Base-by-base conservation (phyloP, 1,284 basidiomycete genomes). In the Inonotus hispidus region DNA sequence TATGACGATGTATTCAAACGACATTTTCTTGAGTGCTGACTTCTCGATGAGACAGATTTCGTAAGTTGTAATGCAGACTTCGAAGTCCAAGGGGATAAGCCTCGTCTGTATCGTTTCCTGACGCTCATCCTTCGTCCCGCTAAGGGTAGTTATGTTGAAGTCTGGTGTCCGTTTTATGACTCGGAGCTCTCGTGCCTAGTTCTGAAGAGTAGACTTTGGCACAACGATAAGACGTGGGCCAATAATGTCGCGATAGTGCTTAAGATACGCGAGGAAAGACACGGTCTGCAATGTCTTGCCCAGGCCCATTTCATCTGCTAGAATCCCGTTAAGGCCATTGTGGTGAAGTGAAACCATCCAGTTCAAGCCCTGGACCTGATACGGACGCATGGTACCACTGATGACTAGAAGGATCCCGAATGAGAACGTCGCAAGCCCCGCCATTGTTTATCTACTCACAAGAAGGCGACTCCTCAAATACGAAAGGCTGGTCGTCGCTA, bases 241-340 rank as follows among this genome's bases (percentile, higher is more conserved):
- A n/a, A 75, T 67, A 58, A 84, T 89, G 65, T 84, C 80, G 38
- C 83, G 83, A 74, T 94, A 88, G 72, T 95, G 90, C 70, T 91
- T 92, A 65, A 99, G 88, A 73, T 97, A 99, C 0, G 94, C 87
- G 29, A 99, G 85, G 83, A 99, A 99, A 0, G 96, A 91, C 68
- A 99, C 97, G 0, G 95, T 99, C 77, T 99, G 96, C 0, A 98
- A 79, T 0, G 96, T 99, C 82, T 99, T 99, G 39, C 97, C 96
- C 37, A 99, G 86, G 75, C 96, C 96, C 94, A 96, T 97, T 73
- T 96, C 94, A 67, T 96, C 94, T 0, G 94, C 93, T 1, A 96
- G 82, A 61, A 96, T 96, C 60, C 94, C 94, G 67, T 96, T 96
- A 65, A 96, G 80, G 61, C 94, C 92, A 68, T 96, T 95, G 72